phyloP scores from a whole-genome alignment of 192 early-diverging fungal genomes.

The Coemansia sp. region DNA sequence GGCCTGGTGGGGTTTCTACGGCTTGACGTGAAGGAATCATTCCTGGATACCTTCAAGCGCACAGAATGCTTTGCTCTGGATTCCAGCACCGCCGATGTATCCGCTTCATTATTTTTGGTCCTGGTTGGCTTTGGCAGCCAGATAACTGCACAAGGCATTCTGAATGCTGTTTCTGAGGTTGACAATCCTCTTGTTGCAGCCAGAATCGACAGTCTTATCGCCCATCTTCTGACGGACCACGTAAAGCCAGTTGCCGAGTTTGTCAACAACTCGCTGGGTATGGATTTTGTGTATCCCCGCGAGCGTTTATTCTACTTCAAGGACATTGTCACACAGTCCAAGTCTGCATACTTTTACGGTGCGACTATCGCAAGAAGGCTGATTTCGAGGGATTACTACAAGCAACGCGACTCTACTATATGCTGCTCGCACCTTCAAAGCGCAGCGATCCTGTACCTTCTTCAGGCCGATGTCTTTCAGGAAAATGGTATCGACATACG shows the following conservation, averaged over 20 bases:
- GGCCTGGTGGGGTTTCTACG: constrained; percentile 37
- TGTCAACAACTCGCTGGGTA: constrained; percentile 15
- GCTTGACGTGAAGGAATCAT: constrained; percentile 19
- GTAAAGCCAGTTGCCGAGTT: constrained; percentile 22
- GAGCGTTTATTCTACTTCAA: constrained; percentile 47
- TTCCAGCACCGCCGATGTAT: constrained; percentile 5
- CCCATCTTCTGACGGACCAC: constrained; percentile 26
- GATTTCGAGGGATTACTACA: constrained; percentile 1
- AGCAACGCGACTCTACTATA: neutral
- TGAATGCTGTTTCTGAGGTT: constrained; percentile 6
- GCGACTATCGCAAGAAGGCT: constrained; percentile 24
- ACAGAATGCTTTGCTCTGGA: constrained; percentile 6
- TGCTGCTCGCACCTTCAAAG: constrained; percentile 12
- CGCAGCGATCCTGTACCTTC: constrained; percentile 24
- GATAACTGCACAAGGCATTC: constrained; percentile 11
- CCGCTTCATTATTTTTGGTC: constrained; percentile 27
- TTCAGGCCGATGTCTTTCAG: constrained; percentile 42
- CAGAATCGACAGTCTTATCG: constrained; percentile 35
- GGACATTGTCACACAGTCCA: constrained; percentile 22
- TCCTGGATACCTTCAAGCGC: constrained; percentile 21
- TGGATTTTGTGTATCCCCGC: constrained; percentile 46
- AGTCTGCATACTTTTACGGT: constrained; percentile 10
- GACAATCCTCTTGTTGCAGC: constrained; percentile 4
- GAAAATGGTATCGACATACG: constrained; percentile 40
- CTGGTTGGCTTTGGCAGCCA: constrained; percentile 32